Percentiles rank a stretch among this genome's conserved stretches.
Conservation (phyloP, 176 grass and related monocot genomes). For the Triticum dicoccoides region DNA sequence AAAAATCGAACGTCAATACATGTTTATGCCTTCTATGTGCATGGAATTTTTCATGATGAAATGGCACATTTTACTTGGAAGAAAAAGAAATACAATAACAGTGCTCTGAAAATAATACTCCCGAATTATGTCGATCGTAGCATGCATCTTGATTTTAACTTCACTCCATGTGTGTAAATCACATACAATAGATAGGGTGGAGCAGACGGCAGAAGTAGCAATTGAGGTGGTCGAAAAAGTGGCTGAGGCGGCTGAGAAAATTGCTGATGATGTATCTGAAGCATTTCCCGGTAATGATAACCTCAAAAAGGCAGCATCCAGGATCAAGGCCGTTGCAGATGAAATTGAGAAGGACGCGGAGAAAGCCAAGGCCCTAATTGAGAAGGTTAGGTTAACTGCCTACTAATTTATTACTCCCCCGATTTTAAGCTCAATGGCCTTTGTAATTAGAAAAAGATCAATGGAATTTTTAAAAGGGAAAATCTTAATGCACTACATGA, state of each 20-base stretch:
- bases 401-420: neutral
- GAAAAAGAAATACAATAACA: too few relatives aligned
- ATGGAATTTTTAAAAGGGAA: neutral
- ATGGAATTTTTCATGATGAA: too few relatives aligned
- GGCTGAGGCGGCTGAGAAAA: slow-evolving; percentile 48
- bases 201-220: slow-evolving; percentile 40
- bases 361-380: slow-evolving; percentile 44
- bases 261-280: slow-evolving; percentile 38
- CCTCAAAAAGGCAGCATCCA: slow-evolving; percentile 38
- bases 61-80: too few relatives aligned
- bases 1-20: too few relatives aligned
- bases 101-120: too few relatives aligned
- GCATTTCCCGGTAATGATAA: slow-evolving; percentile 42
- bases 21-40: too few relatives aligned
- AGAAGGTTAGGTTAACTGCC: slow-evolving; percentile 35
- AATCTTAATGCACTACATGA: neutral
- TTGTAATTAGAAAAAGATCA: neutral
- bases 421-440: neutral
- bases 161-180: neutral
- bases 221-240: slow-evolving; percentile 48
- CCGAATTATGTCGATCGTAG: neutral
- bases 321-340: slow-evolving; percentile 42
- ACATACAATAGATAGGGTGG: slow-evolving; percentile 32
- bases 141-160: neutral
- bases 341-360: slow-evolving; percentile 45